Conservation (phyloP, 2,329 filamentous ascomycete genomes). For the Hypoxylon sp. region DNA sequence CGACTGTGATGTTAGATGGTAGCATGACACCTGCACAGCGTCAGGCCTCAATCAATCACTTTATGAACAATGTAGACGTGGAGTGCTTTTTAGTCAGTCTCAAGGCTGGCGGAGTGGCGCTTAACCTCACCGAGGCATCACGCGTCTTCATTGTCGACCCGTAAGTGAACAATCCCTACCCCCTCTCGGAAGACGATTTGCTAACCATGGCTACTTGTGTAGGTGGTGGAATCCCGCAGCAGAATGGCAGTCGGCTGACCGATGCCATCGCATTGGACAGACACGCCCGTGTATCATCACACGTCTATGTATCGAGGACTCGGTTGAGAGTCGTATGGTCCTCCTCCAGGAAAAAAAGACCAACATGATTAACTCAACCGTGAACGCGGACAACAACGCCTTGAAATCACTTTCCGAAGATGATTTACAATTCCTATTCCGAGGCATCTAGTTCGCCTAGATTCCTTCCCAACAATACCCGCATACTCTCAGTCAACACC, state of each 20-base stretch:
- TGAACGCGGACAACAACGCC: slow-evolving; percentile 91
- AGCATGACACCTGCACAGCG: slow-evolving; percentile 96
- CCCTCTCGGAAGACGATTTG: background rate
- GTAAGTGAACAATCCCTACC: slow-evolving; percentile 67
- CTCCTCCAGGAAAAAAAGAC: slow-evolving; percentile 98
- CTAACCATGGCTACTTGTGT: slow-evolving; percentile 50
- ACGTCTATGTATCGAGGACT: slow-evolving; percentile 95
- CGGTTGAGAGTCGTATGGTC: slow-evolving; percentile 95
- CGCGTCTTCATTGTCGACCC: slow-evolving; percentile 97
- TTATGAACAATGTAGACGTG: slow-evolving; percentile 94
- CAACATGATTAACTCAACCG: slow-evolving; percentile 96
- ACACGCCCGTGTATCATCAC: slow-evolving; percentile 94
- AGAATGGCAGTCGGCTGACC: slow-evolving; percentile 97
- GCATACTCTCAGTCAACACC: background rate
- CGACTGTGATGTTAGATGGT: slow-evolving; percentile 97
- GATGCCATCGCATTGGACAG: slow-evolving; percentile 95
- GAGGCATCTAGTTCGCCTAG: slow-evolving; percentile 66
- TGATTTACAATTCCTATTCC: slow-evolving; percentile 97
- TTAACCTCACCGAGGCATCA: slow-evolving; percentile 95
- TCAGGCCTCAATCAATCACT: slow-evolving; percentile 93
- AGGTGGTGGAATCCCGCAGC: slow-evolving; percentile 99
- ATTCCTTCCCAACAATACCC: background rate
- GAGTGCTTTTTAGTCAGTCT: slow-evolving; percentile 97
- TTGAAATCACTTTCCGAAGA: slow-evolving; percentile 92
- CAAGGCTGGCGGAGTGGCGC: slow-evolving; percentile 94